Conservation (phyloP, 495 filamentous ascomycete species). For the Hypoxylon crocopeplum region DNA sequence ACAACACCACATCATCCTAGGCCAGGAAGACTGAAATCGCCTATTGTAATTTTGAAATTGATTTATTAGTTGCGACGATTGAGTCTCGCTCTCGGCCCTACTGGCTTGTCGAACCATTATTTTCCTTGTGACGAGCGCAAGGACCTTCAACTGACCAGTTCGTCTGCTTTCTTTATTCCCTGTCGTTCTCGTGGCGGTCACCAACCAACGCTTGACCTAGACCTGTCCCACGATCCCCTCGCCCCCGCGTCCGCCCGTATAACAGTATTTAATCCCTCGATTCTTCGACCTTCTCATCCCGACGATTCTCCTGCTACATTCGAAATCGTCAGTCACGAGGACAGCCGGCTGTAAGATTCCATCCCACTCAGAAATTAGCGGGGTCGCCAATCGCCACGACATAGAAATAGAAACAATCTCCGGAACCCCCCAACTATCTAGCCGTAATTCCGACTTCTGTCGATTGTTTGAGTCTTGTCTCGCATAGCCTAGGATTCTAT, state of each 20-base stretch:
- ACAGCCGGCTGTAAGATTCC: background rate
- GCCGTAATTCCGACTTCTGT: background rate
- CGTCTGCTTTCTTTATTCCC: slow-evolving; percentile 21
- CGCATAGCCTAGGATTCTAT: slow-evolving; percentile 6
- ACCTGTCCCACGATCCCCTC: slow-evolving; percentile 28
- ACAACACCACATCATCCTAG: background rate
- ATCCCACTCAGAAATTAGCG: background rate
- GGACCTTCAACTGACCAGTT: slow-evolving; percentile 23
- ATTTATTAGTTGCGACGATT: slow-evolving; percentile 8
- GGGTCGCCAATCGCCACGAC: slow-evolving; percentile 10
- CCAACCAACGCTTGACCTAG: slow-evolving; percentile 14
- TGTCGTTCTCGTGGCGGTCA: slow-evolving; percentile 23
- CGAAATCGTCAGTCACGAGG: slow-evolving; percentile 4
- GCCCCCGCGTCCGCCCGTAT: slow-evolving; percentile 14
- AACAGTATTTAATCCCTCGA: slow-evolving; percentile 33
- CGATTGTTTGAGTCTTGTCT: slow-evolving; percentile 13
- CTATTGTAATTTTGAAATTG: slow-evolving; percentile 7
- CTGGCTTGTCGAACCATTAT: slow-evolving; percentile 2
- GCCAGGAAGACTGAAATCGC: too few species aligned
- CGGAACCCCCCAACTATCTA: slow-evolving; percentile 18
- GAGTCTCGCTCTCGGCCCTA: slow-evolving; percentile 2
- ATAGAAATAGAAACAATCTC: slow-evolving; percentile 18
- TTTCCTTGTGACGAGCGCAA: slow-evolving; percentile 29
- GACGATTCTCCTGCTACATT: background rate
- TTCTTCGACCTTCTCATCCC: slow-evolving; percentile 1